Conservation (phyloP, 345 rosid species). For the Punica granatum region DNA sequence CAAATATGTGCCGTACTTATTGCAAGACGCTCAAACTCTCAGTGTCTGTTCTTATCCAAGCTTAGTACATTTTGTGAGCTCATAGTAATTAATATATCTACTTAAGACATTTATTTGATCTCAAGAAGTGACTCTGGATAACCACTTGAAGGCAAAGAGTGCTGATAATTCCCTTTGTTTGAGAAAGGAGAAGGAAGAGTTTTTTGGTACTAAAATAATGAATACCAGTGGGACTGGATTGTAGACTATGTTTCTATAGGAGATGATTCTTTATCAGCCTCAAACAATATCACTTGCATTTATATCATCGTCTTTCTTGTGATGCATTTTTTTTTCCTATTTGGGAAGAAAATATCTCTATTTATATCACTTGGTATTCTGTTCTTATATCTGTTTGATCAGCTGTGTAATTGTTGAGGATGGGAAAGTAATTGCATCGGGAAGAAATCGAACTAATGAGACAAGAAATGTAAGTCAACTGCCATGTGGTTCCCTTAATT, state of each 20-base stretch:
- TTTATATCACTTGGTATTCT: neutral
- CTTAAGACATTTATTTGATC: neutral
- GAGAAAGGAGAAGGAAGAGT: too few species aligned
- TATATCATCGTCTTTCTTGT: neutral
- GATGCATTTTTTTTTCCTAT: too few species aligned
- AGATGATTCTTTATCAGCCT: too few species aligned
- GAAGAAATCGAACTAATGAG: slow-evolving; percentile 40
- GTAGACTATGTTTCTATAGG: too few species aligned
- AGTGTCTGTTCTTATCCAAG: too few species aligned
- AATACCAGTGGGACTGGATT: too few species aligned
- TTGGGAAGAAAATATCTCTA: neutral
- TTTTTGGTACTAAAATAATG: neutral
- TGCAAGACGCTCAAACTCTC: too few species aligned
- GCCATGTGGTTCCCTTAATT: neutral
- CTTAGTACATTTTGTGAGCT: too few species aligned
- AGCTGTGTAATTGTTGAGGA: slow-evolving; percentile 35
- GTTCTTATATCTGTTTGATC: slow-evolving; percentile 2
- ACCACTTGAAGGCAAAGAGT: too few species aligned
- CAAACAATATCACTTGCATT: neutral
- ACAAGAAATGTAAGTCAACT: slow-evolving; percentile 26
- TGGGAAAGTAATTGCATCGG: slow-evolving; percentile 34
- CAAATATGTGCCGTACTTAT: neutral
- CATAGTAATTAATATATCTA: slow-evolving; percentile 1
- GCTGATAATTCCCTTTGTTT: too few species aligned
- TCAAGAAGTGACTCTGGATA: neutral